Evolutionary conservation across 441 rosid genomes (phyloP).

Genomic region (Adansonia madagascariensis): DNA sequence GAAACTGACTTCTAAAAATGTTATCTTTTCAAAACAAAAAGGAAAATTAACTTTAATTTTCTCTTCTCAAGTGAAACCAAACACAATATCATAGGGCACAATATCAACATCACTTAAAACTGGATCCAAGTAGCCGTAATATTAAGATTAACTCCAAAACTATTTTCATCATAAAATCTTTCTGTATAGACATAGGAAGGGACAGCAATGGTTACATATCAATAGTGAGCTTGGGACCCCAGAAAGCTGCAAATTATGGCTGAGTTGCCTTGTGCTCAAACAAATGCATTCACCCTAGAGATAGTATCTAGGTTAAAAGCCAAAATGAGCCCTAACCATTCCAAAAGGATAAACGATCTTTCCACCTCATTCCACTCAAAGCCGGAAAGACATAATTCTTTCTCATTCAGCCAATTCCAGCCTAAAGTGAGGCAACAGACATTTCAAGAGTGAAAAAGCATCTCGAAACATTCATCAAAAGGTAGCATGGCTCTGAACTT

Average conservation of each 20-base stretch:
- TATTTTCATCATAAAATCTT: neutral
- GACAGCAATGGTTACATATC: neutral
- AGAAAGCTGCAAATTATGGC: neutral
- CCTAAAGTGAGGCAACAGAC: neutral
- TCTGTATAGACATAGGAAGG: no score
- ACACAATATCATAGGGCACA: neutral
- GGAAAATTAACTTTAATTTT: neutral
- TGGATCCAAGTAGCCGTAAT: neutral
- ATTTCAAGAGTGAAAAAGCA: neutral
- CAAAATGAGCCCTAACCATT: neutral
- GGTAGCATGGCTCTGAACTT: neutral
- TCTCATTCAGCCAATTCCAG: neutral
- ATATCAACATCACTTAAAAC: neutral
- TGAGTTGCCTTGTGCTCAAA: neutral
- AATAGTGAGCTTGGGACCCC: neutral
- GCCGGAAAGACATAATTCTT: neutral
- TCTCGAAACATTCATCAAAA: neutral
- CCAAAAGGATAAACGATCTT: neutral
- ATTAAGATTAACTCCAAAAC: neutral
- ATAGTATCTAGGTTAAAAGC: neutral
- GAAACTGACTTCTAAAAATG: neutral
- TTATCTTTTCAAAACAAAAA: neutral
- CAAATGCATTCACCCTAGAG: neutral
- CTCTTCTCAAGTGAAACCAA: conserved; percentile 15
- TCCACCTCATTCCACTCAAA: neutral